Conservation (phyloP, 148 eudicot genomes). For the Beta vulgaris region DNA sequence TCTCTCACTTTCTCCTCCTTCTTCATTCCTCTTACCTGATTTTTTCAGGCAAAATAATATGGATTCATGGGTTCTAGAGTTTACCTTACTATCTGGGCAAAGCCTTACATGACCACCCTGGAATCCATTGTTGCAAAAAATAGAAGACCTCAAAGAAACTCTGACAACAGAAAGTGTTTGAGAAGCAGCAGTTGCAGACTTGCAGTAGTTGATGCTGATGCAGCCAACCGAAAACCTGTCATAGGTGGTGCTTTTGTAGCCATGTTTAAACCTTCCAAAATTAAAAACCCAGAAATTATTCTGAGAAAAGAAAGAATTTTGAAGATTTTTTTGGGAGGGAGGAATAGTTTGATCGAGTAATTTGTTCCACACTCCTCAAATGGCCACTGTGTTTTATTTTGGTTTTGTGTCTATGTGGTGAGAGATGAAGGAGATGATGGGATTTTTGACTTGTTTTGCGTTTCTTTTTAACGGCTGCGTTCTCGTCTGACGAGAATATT, state of each 20-base stretch:
- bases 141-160: constrained; percentile 41
- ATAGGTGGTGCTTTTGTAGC: constrained; percentile 47
- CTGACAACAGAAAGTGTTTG: constrained; percentile 41
- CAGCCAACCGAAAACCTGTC: constrained; percentile 48
- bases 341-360: constrained; percentile 15
- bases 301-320: neutral
- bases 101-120: no score
- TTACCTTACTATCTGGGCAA: no score
- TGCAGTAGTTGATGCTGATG: constrained; percentile 27
- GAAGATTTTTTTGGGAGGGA: neutral
- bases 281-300: neutral
- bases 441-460: constrained; percentile 1
- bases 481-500: no score
- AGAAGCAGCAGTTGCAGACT: constrained; percentile 42
- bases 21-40: no score
- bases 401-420: constrained; percentile 17
- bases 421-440: constrained; percentile 15
- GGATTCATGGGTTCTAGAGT: no score
- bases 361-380: constrained; percentile 11
- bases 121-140: constrained; percentile 46
- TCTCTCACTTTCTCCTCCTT: no score
- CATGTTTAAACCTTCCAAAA: constrained; percentile 20
- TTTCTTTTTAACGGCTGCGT: no score
- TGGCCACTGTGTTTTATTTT: neutral
- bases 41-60: no score